Percentiles rank a stretch among this genome's conserved stretches.
These are phyloP conservation scores for Bjerkandera adusta DNA, from an alignment of 1,284 basidiomycete genomes.

Conservation along the genomic window DNA sequence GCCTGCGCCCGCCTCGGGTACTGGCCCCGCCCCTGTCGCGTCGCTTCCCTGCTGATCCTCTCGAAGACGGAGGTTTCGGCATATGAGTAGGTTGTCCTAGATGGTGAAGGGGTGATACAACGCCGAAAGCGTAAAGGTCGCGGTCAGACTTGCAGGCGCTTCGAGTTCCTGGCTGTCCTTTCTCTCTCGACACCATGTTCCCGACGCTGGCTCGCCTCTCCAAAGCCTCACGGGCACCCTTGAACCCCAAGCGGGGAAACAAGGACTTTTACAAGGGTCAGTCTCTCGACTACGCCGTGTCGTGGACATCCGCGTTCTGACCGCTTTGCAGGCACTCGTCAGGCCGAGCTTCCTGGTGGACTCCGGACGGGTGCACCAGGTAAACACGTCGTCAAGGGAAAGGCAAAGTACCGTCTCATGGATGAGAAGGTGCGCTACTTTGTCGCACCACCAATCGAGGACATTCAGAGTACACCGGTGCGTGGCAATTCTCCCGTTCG, in stretches of 20 bases:
- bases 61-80: slow-evolving; percentile 12
- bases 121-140: no score
- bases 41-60: slow-evolving; percentile 5
- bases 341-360: slow-evolving; percentile 80
- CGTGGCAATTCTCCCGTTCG: slow-evolving; percentile 27
- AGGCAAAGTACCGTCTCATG: slow-evolving; percentile 74
- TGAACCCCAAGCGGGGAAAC: slow-evolving; percentile 84
- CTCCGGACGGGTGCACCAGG: slow-evolving; percentile 86
- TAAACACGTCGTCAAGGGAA: slow-evolving; percentile 72
- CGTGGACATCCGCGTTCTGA: background rate
- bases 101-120: no score
- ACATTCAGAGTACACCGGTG: slow-evolving; percentile 62
- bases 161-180: no score
- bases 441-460: slow-evolving; percentile 73
- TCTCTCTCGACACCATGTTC: no score
- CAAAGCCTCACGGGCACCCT: slow-evolving; percentile 77
- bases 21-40: slow-evolving; percentile 7
- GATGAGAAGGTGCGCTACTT: slow-evolving; percentile 84
- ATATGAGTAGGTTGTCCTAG: no score
- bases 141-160: no score
- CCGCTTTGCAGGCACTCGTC: slow-evolving; percentile 63
- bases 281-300: background rate
- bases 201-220: slow-evolving; percentile 64
- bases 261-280: slow-evolving; percentile 93
- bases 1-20: slow-evolving; percentile 5